These are phyloP conservation scores for Coemansia sp. DNA, from an alignment of 192 early-diverging fungal species.

Conservation along the genomic window DNA sequence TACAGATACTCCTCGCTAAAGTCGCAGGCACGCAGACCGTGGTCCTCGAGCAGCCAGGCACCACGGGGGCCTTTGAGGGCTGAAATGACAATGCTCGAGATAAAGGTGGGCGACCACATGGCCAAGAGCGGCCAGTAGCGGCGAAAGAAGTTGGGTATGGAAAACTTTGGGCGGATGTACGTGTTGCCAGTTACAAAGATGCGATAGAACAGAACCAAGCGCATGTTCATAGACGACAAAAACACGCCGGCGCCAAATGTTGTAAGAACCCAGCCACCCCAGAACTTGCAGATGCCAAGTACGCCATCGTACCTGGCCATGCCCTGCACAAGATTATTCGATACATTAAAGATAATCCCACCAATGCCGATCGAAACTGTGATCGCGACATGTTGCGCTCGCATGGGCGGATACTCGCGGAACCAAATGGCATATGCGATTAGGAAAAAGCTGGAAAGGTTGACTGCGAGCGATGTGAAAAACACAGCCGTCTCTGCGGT, in stretches of 20 bases:
- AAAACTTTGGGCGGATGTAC: slow-evolving; percentile 16
- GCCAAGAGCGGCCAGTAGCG: slow-evolving; percentile 46
- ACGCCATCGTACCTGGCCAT: slow-evolving; percentile 46
- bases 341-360: slow-evolving; percentile 42
- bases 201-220: slow-evolving; percentile 41
- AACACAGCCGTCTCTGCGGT: slow-evolving; percentile 37
- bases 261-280: slow-evolving; percentile 40
- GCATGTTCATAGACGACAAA: slow-evolving; percentile 37
- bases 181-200: slow-evolving; percentile 45
- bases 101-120: slow-evolving; percentile 29
- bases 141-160: slow-evolving; percentile 28
- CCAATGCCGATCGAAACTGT: slow-evolving; percentile 34
- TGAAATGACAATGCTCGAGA: slow-evolving; percentile 34
- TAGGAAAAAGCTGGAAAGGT: slow-evolving; percentile 30
- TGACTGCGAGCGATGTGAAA: slow-evolving; percentile 30
- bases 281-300: slow-evolving; percentile 36
- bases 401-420: slow-evolving; percentile 43
- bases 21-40: slow-evolving; percentile 39
- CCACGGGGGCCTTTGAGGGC: slow-evolving; percentile 31
- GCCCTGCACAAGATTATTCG: slow-evolving; percentile 41
- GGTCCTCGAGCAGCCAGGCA: slow-evolving; percentile 48
- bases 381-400: slow-evolving; percentile 50
- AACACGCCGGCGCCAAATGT: slow-evolving; percentile 36
- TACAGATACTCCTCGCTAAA: slow-evolving; percentile 45
- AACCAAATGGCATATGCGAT: slow-evolving; percentile 36